Evolutionary conservation across 2,329 filamentous ascomycete genomes (phyloP), one percentile per base, ranked within the genome.

Genomic region (Hypoxylon sp.): DNA sequence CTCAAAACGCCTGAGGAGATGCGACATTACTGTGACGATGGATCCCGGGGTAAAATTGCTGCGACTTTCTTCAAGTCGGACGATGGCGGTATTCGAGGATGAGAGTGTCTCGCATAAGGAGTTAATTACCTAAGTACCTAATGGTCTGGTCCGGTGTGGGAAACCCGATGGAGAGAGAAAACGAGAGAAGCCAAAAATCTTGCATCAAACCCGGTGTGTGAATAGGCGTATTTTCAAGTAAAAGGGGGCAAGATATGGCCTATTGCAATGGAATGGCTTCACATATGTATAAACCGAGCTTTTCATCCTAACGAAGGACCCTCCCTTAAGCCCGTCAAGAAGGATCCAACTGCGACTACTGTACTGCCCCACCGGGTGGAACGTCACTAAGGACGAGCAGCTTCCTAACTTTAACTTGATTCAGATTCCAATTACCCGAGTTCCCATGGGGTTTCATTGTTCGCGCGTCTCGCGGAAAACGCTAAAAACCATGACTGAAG

Each of bases 401-500:
- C 46, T 44, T 44, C 20, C 38, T 53, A 58, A 16, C 42, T 49
- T 26, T 33, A 42, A 22, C 26, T 26, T 64, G 64, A 66, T 58
- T 63, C 59, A 64, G 54, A 57, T 51, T 57, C 42, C 11, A 52
- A 44, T 45, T 45, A 18, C 36, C 28, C 18, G 24, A 56, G 7
- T 40, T 36, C 26, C 4, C 40, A 57, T 56, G 49, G 24, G 52
- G 7, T 40, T 36, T 33, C 4, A 45, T 60, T 56, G 49, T 62
- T 38, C 16, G 53, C 51, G 46, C 51, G 18, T 62, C 45, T 51
- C 18, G 55, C 60, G 42, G 51, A 38, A n/a, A 50, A 56, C 18
- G n/a, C 58, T 46, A 46, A 57, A 67, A 61, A 64, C 30, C 62
- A 73, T 74, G 72, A 63, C 48, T 20, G 51, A 62, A 44, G 50